Percentiles rank a stretch among this genome's conserved stretches.
Conservation (phyloP, 495 filamentous ascomycete genomes). For the Penicillium riverlandense region DNA sequence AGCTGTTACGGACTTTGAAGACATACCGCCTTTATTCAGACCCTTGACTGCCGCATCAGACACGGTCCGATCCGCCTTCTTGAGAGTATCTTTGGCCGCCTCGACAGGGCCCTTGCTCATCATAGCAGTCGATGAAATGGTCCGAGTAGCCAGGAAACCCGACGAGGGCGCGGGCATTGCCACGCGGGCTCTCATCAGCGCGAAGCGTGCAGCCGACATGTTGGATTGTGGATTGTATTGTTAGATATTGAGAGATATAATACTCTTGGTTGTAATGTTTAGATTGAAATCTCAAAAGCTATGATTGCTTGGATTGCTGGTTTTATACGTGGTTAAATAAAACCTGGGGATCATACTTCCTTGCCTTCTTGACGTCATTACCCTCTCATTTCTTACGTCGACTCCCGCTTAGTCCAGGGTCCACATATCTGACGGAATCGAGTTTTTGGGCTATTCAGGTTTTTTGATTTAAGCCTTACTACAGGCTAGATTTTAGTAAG, state of each 20-base stretch:
- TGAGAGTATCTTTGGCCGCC: constrained; percentile 46
- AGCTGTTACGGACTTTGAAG: not conserved
- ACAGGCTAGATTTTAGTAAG: too few species aligned
- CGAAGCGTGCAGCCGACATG: constrained; percentile 16
- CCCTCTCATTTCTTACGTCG: constrained; percentile 25
- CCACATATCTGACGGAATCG: too few species aligned
- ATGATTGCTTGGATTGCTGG: too few species aligned
- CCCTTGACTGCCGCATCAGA: constrained; percentile 52
- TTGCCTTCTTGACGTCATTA: constrained; percentile 14
- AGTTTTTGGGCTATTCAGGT: too few species aligned
- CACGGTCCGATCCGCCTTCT: constrained; percentile 48
- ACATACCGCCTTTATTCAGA: constrained; percentile 53
- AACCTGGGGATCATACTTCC: not conserved
- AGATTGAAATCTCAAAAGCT: not conserved
- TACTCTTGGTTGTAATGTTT: not conserved
- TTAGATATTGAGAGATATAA: not conserved
- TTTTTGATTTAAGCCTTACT: too few species aligned
- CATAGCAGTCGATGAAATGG: constrained; percentile 25
- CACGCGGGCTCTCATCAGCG: constrained; percentile 16
- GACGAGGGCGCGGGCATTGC: constrained; percentile 5
- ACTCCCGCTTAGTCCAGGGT: constrained; percentile 12
- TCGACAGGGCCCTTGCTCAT: constrained; percentile 35
- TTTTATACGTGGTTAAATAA: too few species aligned
- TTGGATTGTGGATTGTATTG: constrained; percentile 1
- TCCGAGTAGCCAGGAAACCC: constrained; percentile 12